These are phyloP conservation scores for Naganishia randhawae DNA, from an alignment of 768 basidiomycete species.

Conservation along the genomic window DNA sequence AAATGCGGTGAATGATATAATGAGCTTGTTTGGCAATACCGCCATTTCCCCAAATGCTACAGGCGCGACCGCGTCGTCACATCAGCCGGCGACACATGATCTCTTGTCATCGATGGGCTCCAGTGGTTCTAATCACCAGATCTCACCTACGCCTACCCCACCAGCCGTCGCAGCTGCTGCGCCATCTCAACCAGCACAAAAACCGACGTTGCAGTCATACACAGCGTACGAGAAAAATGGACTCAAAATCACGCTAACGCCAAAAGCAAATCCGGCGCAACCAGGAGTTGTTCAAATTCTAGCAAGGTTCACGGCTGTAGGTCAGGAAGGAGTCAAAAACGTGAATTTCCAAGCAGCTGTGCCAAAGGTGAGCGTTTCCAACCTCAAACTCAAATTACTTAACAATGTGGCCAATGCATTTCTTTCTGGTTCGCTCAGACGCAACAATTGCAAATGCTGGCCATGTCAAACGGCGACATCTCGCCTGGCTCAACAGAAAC, in stretches of 20 bases:
- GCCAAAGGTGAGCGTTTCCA: slow-evolving; percentile 64
- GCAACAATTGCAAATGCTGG: slow-evolving; percentile 94
- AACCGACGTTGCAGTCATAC: slow-evolving; percentile 63
- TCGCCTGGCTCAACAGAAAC: slow-evolving; percentile 76
- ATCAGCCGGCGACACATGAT: not conserved
- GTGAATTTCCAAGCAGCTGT: slow-evolving; percentile 97
- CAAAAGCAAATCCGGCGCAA: slow-evolving; percentile 70
- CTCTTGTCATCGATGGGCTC: slow-evolving; percentile 43
- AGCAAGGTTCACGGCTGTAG: slow-evolving; percentile 75
- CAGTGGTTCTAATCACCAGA: slow-evolving; percentile 27
- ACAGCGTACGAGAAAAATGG: slow-evolving; percentile 89
- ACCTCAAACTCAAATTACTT: not conserved
- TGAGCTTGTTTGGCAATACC: slow-evolving; percentile 69
- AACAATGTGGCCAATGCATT: not conserved
- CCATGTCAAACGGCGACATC: slow-evolving; percentile 84
- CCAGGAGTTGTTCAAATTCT: slow-evolving; percentile 89
- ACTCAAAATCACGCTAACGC: slow-evolving; percentile 81
- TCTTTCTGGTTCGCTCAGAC: slow-evolving; percentile 57
- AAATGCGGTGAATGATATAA: slow-evolving; percentile 76
- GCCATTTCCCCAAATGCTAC: slow-evolving; percentile 38
- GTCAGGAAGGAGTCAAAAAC: slow-evolving; percentile 56
- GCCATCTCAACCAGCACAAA: slow-evolving; percentile 28
- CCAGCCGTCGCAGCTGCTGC: not conserved
- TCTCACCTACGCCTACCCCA: slow-evolving; percentile 9
- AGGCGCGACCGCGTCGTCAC: slow-evolving; percentile 22